Evolutionary conservation across 768 basidiomycete genomes (phyloP), one percentile per base, ranked within the genome.

Genomic region (Amanita pseudoporphyria): DNA sequence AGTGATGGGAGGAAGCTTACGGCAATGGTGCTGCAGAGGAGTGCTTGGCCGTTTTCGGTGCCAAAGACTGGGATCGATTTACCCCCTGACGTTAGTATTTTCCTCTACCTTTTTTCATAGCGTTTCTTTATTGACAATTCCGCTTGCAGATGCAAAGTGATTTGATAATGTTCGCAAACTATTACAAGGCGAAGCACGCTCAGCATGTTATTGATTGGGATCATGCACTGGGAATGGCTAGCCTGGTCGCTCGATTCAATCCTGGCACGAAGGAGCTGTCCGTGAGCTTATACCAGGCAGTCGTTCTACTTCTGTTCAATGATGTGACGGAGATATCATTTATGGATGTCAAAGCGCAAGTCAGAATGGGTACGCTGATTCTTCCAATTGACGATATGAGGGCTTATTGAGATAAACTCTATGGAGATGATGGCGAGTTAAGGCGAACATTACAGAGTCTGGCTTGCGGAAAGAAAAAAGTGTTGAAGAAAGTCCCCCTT

Each of bases 381-480:
- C 37, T 24, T 53, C 55, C 21, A 3, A 44, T 19, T 45, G 10
- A 13, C 10, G 24, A n/a, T 39, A 4, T 14, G 18, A 4, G 1
- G 14, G 18, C 9, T 28, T n/a, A 10, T n/a, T 54, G 18, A 45
- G 31, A 3, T 36, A 28, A 1, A 22, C 42, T 22, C 31, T 35
- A 47, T 18, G 31, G 57, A 92, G 92, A 84, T 24, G 74, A 78
- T 33, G 72, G 61, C 0, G 90, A 94, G 53, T 71, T 96, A 41
- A 70, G 78, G n/a, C 70, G 89, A 45, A 93, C 88, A 0, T 69
- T 99, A 6, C 96, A 99, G 61, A 95, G 91, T 58, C 71, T 99
- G 16, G 90, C 95, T 0, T 87, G 87, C 58, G 95, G 85, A 14
- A 93, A 84, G 65, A 88, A 94, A 58, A 84, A 84, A 45, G 88